phyloP scores from a whole-genome alignment of 192 early-diverging fungal genomes.

The Coemansia umbellata region DNA sequence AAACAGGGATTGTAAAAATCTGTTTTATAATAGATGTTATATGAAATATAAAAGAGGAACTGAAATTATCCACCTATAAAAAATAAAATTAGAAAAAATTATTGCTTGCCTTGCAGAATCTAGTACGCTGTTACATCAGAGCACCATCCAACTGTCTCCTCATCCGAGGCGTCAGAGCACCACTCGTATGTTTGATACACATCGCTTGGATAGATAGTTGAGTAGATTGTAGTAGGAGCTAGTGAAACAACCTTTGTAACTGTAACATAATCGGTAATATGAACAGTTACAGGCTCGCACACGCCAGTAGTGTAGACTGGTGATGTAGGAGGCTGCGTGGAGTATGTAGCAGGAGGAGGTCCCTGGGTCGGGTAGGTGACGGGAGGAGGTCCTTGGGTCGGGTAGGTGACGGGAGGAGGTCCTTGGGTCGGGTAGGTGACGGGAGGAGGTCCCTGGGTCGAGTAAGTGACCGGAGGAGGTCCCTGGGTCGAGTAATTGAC shows the following conservation, averaged over 20 bases:
- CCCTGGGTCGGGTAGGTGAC: neutral
- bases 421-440: neutral
- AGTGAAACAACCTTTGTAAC: slow-evolving; percentile 12
- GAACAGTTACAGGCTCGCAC: slow-evolving; percentile 14
- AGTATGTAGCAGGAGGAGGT: neutral
- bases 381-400: neutral
- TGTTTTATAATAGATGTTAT: too few relatives aligned
- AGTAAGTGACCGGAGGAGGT: neutral
- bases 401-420: slow-evolving; percentile 1
- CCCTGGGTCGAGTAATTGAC: neutral
- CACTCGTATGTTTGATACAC: slow-evolving; percentile 21
- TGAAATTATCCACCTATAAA: too few relatives aligned
- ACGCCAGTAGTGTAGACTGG: slow-evolving; percentile 17
- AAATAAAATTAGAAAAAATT: too few relatives aligned
- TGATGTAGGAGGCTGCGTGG: neutral
- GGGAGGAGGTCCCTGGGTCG: neutral
- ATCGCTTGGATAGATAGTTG: slow-evolving; percentile 8
- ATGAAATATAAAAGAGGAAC: too few relatives aligned
- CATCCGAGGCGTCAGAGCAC: slow-evolving; percentile 18
- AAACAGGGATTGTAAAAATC: too few relatives aligned
- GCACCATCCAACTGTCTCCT: slow-evolving; percentile 4
- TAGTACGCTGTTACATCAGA: slow-evolving; percentile 4
- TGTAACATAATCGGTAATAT: slow-evolving; percentile 8
- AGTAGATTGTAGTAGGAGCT: slow-evolving; percentile 9
- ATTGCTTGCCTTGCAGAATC: neutral